phyloP scores from a whole-genome alignment of 2,329 filamentous ascomycete genomes.

The Aaosphaeria pasadenensis region DNA sequence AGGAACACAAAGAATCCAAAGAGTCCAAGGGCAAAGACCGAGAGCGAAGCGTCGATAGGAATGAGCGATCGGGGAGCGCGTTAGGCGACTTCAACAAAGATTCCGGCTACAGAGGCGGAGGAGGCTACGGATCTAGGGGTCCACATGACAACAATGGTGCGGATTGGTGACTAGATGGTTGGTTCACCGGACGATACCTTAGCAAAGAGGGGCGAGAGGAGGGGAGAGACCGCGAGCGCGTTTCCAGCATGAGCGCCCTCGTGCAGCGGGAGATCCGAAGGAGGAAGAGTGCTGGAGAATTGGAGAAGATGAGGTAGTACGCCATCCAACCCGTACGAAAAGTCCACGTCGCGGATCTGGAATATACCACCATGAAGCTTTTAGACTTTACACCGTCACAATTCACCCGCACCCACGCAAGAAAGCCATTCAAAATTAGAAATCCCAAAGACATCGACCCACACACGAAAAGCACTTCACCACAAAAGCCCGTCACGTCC shows the following conservation, averaged over 20 bases:
- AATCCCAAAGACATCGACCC: too few relatives aligned
- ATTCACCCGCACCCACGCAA: too few relatives aligned
- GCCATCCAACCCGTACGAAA: too few relatives aligned
- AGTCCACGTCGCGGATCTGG: too few relatives aligned
- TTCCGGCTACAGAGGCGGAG: background rate
- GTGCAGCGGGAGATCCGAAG: conserved; percentile 20
- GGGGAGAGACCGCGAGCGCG: conserved; percentile 2
- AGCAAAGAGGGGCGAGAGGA: conserved; percentile 2
- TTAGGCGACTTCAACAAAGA: conserved; percentile 16
- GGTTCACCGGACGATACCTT: conserved; percentile 26
- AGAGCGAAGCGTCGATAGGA: conserved; percentile 14
- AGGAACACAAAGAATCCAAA: conserved; percentile 16
- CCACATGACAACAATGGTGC: conserved; percentile 8
- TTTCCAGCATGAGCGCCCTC: background rate
- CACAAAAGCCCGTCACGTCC: too few relatives aligned
- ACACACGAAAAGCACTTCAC: too few relatives aligned
- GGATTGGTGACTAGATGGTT: conserved; percentile 36
- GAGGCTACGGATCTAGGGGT: conserved; percentile 6
- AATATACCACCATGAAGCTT: too few relatives aligned
- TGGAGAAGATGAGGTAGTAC: conserved; percentile 10
- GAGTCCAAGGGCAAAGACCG: conserved; percentile 11
- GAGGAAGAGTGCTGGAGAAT: conserved; percentile 29
- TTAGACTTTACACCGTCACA: too few relatives aligned
- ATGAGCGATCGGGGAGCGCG: conserved; percentile 5
- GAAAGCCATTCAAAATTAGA: too few relatives aligned